Conservation (phyloP, 805 yeast genomes). For the Starmerella bombicola region DNA sequence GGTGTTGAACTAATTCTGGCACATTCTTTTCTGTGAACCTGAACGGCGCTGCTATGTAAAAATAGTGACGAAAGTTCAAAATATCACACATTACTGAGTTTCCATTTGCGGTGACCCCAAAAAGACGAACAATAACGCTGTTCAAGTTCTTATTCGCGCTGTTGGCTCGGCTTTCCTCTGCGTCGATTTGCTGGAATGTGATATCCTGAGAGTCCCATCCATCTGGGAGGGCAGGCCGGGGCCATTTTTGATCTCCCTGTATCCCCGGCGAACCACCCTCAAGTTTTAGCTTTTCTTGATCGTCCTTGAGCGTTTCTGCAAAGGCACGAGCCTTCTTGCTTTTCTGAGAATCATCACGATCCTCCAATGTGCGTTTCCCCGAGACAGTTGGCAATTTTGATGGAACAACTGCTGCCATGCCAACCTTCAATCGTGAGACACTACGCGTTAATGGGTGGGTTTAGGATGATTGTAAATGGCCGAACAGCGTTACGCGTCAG, state of each 20-base stretch:
- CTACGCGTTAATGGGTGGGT: too few relatives aligned
- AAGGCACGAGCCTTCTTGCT: slow-evolving; percentile 6
- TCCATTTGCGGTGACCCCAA: slow-evolving; percentile 84
- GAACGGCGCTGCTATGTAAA: slow-evolving; percentile 82
- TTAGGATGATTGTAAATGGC: too few relatives aligned
- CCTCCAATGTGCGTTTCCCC: not conserved
- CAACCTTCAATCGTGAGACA: too few relatives aligned
- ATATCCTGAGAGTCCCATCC: slow-evolving; percentile 34
- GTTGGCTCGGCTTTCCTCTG: slow-evolving; percentile 49
- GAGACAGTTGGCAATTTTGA: not conserved
- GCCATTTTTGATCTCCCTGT: slow-evolving; percentile 32
- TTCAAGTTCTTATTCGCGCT: not conserved
- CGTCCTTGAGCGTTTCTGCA: slow-evolving; percentile 14
- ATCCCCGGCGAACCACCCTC: slow-evolving; percentile 10
- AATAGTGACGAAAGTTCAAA: slow-evolving; percentile 75
- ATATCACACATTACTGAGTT: slow-evolving; percentile 82
- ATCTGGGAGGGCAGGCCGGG: slow-evolving; percentile 43
- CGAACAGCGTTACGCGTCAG: too few relatives aligned
- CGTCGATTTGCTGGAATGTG: slow-evolving; percentile 70
- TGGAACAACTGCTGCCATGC: not conserved
- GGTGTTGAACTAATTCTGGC: slow-evolving; percentile 30
- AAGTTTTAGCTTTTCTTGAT: slow-evolving; percentile 2
- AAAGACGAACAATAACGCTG: slow-evolving; percentile 52
- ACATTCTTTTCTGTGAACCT: slow-evolving; percentile 53
- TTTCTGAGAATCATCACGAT: not conserved